Percentiles rank a stretch among this genome's conserved stretches.
phyloP scores from a whole-genome alignment of 352 stramenopile genomes.

The Aphanomyces stellatus region DNA sequence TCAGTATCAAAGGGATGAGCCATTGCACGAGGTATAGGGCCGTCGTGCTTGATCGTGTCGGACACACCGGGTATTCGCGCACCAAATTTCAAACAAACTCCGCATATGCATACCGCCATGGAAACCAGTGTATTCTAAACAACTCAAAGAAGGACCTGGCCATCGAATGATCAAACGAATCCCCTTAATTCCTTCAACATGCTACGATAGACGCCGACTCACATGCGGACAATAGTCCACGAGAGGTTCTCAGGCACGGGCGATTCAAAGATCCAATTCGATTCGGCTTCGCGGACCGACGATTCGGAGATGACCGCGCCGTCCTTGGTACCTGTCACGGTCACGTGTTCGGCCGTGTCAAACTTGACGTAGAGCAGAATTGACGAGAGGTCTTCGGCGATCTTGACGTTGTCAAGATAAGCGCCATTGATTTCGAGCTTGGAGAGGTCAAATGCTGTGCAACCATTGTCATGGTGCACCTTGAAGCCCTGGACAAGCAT shows the following conservation, averaged over 20 bases:
- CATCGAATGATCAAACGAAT: too few species aligned
- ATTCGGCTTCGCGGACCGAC: conserved; percentile 14
- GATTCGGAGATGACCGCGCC: not conserved
- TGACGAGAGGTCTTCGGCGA: not conserved
- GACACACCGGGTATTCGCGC: too few species aligned
- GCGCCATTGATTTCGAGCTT: not conserved
- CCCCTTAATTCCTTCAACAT: too few species aligned
- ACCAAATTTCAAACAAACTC: too few species aligned
- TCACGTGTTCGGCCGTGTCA: conserved; percentile 16
- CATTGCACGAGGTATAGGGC: too few species aligned
- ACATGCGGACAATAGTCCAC: conserved; percentile 12
- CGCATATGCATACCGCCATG: too few species aligned
- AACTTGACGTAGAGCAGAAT: conserved; percentile 6
- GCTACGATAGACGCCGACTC: not conserved
- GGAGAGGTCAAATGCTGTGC: conserved; percentile 15
- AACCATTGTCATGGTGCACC: not conserved
- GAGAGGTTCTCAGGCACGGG: not conserved
- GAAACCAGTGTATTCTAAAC: too few species aligned
- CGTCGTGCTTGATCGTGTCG: too few species aligned
- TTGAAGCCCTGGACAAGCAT: conserved; percentile 5
- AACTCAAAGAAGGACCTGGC: too few species aligned
- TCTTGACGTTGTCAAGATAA: conserved; percentile 2
- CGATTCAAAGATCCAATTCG: conserved; percentile 14
- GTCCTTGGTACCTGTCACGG: not conserved
- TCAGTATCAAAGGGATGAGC: too few species aligned